These are phyloP conservation scores for Cladosporium sp. DNA, from an alignment of 2,329 filamentous ascomycete species.

Conservation along the genomic window DNA sequence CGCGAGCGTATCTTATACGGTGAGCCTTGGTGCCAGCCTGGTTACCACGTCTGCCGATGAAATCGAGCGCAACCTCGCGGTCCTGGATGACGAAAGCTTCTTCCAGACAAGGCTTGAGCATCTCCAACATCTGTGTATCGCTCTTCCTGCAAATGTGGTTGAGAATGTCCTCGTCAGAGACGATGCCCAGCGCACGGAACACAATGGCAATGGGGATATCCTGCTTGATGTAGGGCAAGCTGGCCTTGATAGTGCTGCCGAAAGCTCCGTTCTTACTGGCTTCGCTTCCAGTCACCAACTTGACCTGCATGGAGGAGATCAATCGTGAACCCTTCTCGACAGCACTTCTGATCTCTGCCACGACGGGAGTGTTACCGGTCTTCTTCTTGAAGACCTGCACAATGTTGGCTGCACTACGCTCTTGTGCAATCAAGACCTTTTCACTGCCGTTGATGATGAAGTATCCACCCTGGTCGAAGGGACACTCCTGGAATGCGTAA, in stretches of 20 bases:
- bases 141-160: conserved; percentile 95
- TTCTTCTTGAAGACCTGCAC: conserved; percentile 99
- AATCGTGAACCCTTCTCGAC: conserved; percentile 93
- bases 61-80: conserved; percentile 87
- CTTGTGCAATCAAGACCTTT: conserved; percentile 96
- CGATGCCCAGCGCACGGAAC: conserved; percentile 90
- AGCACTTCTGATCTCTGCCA: conserved; percentile 93
- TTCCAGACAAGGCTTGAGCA: conserved; percentile 94
- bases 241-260: conserved; percentile 84
- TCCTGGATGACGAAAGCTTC: conserved; percentile 96
- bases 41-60: conserved; percentile 86
- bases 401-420: conserved; percentile 95
- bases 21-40: conserved; percentile 74
- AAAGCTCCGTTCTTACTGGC: conserved; percentile 63
- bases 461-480: conserved; percentile 96
- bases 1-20: conserved; percentile 85
- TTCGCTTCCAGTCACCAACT: conserved; percentile 56
- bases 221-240: conserved; percentile 86
- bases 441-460: conserved; percentile 99
- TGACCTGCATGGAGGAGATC: conserved; percentile 88
- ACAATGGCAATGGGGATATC: conserved; percentile 94
- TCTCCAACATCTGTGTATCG: conserved; percentile 95
- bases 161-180: conserved; percentile 95
- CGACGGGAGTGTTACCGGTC: conserved; percentile 87
- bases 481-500: conserved; percentile 91